Conservation (phyloP, 1,284 basidiomycete genomes). For the Malassezia furfur region DNA sequence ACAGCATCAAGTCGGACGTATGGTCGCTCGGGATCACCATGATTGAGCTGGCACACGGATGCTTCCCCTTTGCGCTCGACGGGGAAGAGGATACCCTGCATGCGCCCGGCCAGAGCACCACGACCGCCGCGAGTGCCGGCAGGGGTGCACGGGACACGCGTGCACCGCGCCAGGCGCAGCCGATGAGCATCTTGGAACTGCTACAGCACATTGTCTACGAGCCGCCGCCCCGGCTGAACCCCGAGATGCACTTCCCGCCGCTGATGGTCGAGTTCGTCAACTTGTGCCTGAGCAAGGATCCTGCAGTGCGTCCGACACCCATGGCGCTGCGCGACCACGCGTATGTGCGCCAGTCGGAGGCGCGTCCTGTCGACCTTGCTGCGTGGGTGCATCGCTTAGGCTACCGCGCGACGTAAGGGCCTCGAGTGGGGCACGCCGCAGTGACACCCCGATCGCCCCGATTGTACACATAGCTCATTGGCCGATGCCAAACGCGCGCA, state of each 20-base stretch:
- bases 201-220: conserved; percentile 89
- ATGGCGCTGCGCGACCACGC: conserved; percentile 35
- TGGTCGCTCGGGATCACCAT: conserved; percentile 93
- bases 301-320: conserved; percentile 32
- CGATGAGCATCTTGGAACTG: conserved; percentile 92
- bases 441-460: no score
- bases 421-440: not conserved
- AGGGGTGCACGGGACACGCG: not conserved
- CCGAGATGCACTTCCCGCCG: conserved; percentile 28
- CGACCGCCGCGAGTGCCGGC: not conserved
- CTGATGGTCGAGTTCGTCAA: conserved; percentile 39
- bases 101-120: not conserved
- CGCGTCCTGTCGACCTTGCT: conserved; percentile 25
- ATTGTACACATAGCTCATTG: no score
- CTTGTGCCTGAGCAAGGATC: conserved; percentile 41
- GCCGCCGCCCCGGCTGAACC: conserved; percentile 35
- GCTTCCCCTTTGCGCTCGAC: conserved; percentile 64
- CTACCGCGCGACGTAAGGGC: conserved; percentile 8
- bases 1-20: conserved; percentile 93
- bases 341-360: conserved; percentile 28
- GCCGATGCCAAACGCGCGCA: no score
- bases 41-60: conserved; percentile 84
- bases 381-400: conserved; percentile 21
- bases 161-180: conserved; percentile 4
- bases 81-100: conserved; percentile 15